Evolutionary conservation across 2,329 filamentous ascomycete genomes (phyloP), one percentile per base, ranked within the genome.

Genomic region (Aspergillus melleus): DNA sequence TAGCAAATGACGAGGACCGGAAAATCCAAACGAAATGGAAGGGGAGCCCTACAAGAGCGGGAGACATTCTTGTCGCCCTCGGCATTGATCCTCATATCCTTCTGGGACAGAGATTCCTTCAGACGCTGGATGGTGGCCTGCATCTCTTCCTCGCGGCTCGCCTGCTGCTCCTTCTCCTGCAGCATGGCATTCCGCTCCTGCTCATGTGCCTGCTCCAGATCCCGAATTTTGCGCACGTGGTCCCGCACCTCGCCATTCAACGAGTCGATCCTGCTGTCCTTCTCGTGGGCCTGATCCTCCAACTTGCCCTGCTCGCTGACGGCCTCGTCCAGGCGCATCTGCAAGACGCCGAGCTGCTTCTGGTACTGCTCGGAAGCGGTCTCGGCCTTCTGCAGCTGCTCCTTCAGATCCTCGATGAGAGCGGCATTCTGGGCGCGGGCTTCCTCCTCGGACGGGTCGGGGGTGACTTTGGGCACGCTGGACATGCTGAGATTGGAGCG

Each of bases 171-270:
- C 79, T 96, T 95, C 76, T 98, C 94, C 77, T 93, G 92, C 71
- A 91, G 87, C 79, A 94, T 90, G 57, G 91, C 87, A 71, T 89
- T 91, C 64, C 92, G 87, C 78, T 99, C 95, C 49, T 90, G 88
- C 76, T 98, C 94, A 75, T 96, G 96, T 65, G 96, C 93, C 64
- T 88, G 88, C 76, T 97, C 93, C 80, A 97, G 88, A 75, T 99
- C 95, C 64, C 94, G 87, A 71, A 91, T 90, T 76, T 96, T 90
- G 64, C 92, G 86, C 30, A 88, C 86, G 57, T 89, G 84, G 67
- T 98, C 93, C 68, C 91, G 87, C 79, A 95, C 93, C 71, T 96
- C 91, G 69, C 91, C 92, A 71, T 88, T 87, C 56, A 98, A 82
- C 8, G 85, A 81, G 76, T 96, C 92, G 60, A 94, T 85, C 71